A percentile compares a stretch with the other conserved stretches of the same genome.
These are phyloP conservation scores for Phytophthora pini DNA, from an alignment of 352 stramenopile species.

Conservation along the genomic window DNA sequence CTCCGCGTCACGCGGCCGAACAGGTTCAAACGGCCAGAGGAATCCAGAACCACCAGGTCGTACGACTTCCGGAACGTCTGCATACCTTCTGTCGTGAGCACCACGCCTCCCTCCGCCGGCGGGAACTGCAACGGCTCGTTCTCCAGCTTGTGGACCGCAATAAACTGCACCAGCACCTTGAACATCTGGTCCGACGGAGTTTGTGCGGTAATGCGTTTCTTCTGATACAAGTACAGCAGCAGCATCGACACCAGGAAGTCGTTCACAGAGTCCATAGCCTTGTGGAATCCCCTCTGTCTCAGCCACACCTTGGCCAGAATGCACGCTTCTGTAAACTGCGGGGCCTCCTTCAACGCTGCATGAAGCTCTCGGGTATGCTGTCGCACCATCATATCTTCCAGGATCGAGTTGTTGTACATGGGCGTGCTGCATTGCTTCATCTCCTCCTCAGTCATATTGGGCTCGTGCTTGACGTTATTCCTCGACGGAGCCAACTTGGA, in stretches of 20 bases:
- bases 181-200: slow-evolving; percentile 88
- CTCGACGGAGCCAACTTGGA: slow-evolving; percentile 78
- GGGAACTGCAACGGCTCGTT: slow-evolving; percentile 74
- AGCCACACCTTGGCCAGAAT: slow-evolving; percentile 91
- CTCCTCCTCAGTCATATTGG: slow-evolving; percentile 72
- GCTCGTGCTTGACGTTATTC: slow-evolving; percentile 89
- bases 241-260: slow-evolving; percentile 88
- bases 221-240: slow-evolving; percentile 82
- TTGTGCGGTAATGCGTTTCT: slow-evolving; percentile 72
- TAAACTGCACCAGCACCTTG: slow-evolving; percentile 86
- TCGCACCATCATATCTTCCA: slow-evolving; percentile 91
- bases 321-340: slow-evolving; percentile 79
- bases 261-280: slow-evolving; percentile 77
- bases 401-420: slow-evolving; percentile 90
- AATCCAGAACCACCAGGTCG: slow-evolving; percentile 82
- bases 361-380: slow-evolving; percentile 88
- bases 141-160: slow-evolving; percentile 70
- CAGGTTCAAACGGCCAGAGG: slow-evolving; percentile 77
- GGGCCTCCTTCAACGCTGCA: slow-evolving; percentile 59
- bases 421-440: slow-evolving; percentile 79
- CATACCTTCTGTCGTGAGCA: slow-evolving; percentile 72
- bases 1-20: slow-evolving; percentile 70
- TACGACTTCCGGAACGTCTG: slow-evolving; percentile 70
- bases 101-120: slow-evolving; percentile 56
- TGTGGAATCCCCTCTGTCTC: slow-evolving; percentile 83